phyloP scores from a whole-genome alignment of 108 stramenopile species.

The Aurantiochytrium sp. region DNA sequence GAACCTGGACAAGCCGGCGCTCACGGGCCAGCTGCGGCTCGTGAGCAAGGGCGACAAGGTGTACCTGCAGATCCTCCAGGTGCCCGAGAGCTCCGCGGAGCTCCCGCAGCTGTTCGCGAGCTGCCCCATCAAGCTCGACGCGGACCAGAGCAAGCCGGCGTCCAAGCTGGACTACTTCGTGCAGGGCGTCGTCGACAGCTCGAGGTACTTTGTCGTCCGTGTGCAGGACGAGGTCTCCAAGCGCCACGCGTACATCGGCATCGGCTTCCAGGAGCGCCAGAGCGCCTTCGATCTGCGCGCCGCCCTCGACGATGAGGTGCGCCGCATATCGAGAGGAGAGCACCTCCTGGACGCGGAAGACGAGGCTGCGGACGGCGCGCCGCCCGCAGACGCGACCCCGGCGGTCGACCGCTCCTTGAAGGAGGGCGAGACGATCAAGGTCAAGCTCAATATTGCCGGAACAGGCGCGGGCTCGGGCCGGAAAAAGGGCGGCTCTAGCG shows the following conservation, averaged over 20 bases:
- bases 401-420: neutral
- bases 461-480: neutral
- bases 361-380: neutral
- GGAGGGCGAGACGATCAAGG: slow-evolving; percentile 16
- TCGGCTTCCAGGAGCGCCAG: slow-evolving; percentile 21
- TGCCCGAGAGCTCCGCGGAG: neutral
- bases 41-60: slow-evolving; percentile 23
- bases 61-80: neutral
- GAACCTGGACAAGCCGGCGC: neutral
- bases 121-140: slow-evolving; percentile 10
- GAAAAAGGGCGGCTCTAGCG: neutral
- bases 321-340: neutral
- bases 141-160: neutral
- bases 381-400: neutral
- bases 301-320: neutral
- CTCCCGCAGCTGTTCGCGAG: neutral
- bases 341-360: neutral
- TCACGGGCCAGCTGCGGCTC: neutral
- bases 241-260: slow-evolving; percentile 15
- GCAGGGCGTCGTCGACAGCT: neutral
- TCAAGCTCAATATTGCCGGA: neutral
- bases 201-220: slow-evolving; percentile 28
- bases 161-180: neutral
- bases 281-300: slow-evolving; percentile 22
- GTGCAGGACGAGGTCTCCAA: neutral